Percentiles rank a stretch among this genome's conserved stretches.
Evolutionary conservation across 2,329 filamentous ascomycete genomes (phyloP).

Genomic region (Simplicillium sp.): DNA sequence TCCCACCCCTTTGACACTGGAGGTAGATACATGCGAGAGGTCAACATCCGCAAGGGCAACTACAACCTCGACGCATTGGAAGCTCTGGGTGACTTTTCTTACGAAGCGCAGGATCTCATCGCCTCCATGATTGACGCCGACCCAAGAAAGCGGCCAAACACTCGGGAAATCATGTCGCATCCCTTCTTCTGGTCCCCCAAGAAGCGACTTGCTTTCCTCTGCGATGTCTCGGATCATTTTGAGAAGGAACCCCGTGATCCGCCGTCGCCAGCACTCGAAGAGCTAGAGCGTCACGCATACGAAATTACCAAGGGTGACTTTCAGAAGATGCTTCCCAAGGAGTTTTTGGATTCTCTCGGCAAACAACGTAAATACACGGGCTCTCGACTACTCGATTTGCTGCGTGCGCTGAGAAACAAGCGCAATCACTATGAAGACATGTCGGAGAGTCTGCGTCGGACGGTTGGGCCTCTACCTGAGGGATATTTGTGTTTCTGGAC

Average conservation of each 20-base stretch:
- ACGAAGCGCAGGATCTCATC: slow-evolving; percentile 82
- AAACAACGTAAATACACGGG: slow-evolving; percentile 95
- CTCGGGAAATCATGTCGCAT: slow-evolving; percentile 75
- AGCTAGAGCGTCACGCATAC: slow-evolving; percentile 44
- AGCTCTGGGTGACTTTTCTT: slow-evolving; percentile 70
- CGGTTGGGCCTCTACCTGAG: slow-evolving; percentile 65
- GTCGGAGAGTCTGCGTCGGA: slow-evolving; percentile 62
- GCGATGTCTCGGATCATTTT: slow-evolving; percentile 92
- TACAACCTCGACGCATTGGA: slow-evolving; percentile 64
- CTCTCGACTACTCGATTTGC: slow-evolving; percentile 69
- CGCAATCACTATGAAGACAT: slow-evolving; percentile 97
- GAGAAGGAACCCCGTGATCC: slow-evolving; percentile 85
- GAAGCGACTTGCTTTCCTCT: slow-evolving; percentile 85
- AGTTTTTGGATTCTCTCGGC: slow-evolving; percentile 81
- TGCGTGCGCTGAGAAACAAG: slow-evolving; percentile 89
- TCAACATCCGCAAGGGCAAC: slow-evolving; percentile 90
- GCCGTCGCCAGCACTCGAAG: slow-evolving; percentile 56
- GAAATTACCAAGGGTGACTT: slow-evolving; percentile 63
- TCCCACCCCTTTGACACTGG: slow-evolving; percentile 90
- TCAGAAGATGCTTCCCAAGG: slow-evolving; percentile 61
- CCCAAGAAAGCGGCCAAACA: slow-evolving; percentile 55
- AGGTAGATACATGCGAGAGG: slow-evolving; percentile 89
- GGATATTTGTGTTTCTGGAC: slow-evolving; percentile 84
- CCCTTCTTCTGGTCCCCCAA: slow-evolving; percentile 95
- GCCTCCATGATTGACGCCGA: slow-evolving; percentile 60